These are phyloP conservation scores for Podospora comata DNA, from an alignment of 495 filamentous ascomycete genomes.

Conservation along the genomic window DNA sequence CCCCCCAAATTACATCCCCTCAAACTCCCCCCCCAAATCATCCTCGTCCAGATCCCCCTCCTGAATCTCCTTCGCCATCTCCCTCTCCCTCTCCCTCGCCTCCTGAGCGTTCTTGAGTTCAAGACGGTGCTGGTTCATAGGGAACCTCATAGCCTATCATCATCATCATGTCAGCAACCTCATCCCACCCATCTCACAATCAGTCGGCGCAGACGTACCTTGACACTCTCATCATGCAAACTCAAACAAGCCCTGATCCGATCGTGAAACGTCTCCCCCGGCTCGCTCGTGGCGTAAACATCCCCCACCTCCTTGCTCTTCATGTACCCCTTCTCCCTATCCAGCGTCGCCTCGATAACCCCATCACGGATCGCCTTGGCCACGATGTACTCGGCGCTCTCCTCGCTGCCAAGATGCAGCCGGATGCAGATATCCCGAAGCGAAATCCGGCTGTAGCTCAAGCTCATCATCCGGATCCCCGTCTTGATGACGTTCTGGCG, in stretches of 20 bases:
- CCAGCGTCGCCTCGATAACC: constrained; percentile 92
- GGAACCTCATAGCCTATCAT: constrained; percentile 89
- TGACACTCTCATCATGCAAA: constrained; percentile 95
- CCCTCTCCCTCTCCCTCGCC: constrained; percentile 89
- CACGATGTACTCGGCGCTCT: constrained; percentile 97
- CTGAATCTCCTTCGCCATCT: constrained; percentile 98
- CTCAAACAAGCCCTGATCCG: constrained; percentile 86
- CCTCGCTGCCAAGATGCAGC: constrained; percentile 85
- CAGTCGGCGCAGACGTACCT: constrained; percentile 55
- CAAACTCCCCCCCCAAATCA: constrained; percentile 94
- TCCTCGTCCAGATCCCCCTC: constrained; percentile 97
- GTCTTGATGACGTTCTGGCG: constrained; percentile 99
- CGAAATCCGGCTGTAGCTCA: constrained; percentile 97
- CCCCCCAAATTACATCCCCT: constrained; percentile 70
- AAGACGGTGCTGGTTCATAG: constrained; percentile 98
- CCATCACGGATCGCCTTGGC: constrained; percentile 98
- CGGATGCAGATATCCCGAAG: constrained; percentile 95
- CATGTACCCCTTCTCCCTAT: constrained; percentile 95
- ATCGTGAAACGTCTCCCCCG: constrained; percentile 94
- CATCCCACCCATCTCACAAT: neutral
- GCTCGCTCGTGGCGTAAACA: constrained; percentile 92
- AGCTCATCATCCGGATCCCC: constrained; percentile 96
- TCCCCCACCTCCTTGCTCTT: constrained; percentile 95
- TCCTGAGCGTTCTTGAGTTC: constrained; percentile 98
- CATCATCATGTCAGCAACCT: constrained; percentile 7